Evolutionary conservation across 139 green algal genomes (phyloP).

Genomic region (Volvox reticuliferus): DNA sequence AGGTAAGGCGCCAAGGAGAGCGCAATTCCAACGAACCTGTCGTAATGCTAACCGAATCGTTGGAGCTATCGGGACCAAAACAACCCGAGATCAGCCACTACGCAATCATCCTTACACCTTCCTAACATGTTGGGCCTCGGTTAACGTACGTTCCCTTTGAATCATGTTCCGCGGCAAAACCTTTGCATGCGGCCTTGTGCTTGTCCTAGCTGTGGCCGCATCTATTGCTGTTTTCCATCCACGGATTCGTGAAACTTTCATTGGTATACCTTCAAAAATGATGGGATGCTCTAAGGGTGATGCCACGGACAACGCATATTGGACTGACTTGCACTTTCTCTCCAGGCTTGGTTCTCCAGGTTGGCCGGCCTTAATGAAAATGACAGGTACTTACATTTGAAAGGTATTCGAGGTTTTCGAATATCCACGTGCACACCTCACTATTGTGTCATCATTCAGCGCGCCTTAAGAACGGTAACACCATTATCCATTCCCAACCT

Average conservation of each 20-base stretch:
- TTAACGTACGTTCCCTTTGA: background rate
- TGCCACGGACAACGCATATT: background rate
- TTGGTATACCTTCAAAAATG: background rate
- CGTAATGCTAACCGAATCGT: background rate
- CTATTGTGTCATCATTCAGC: too few species aligned
- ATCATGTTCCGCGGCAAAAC: background rate
- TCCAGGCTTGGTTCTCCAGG: background rate
- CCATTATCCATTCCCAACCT: background rate
- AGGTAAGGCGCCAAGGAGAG: too few species aligned
- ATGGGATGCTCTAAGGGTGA: background rate
- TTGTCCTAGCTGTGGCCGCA: background rate
- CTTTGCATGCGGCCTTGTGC: background rate
- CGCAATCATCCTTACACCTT: background rate
- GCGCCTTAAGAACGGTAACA: too few species aligned
- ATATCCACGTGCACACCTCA: background rate
- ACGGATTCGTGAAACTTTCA: background rate
- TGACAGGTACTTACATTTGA: background rate
- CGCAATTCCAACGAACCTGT: background rate
- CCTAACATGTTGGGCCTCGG: too few species aligned
- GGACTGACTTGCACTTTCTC: constrained; percentile 1
- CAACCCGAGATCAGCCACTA: background rate
- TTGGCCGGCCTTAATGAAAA: background rate
- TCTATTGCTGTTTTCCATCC: background rate
- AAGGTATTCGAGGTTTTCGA: background rate
- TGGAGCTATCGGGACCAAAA: background rate